Base-by-base conservation (phyloP, 768 basidiomycete species). In the Tricholoma hemisulphureum region DNA sequence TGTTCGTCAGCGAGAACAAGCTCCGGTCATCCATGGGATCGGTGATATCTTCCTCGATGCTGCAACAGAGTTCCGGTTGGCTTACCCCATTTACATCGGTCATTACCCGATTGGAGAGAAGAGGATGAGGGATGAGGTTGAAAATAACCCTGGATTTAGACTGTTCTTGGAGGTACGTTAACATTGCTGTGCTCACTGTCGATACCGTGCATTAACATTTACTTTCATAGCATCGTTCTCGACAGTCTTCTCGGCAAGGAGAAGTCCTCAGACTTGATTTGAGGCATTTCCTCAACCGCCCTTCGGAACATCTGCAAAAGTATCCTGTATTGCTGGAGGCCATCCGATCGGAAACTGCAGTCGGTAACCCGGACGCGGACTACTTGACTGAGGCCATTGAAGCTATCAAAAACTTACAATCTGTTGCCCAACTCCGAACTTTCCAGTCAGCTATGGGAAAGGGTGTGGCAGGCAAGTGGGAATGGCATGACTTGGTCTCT, bases 401-500 rank as follows among this genome's bases (percentile, higher is more conserved):
- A 50, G 87, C 92, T 0, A 93, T 98, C 69, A 87, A 87, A 66
- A 88, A 84, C 61, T 73, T 98, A 56, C 91, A 93, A 60, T 82
- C 83, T 5, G 82, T 93, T 4, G 88, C 91, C 1, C 91, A 93
- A 69, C 73, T 97, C 49, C 82, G 88, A 61, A 91, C 93, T 4
- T 98, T 95, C 84, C 95, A 98, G 69, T 81, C 85, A 39, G 89
- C 91, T 0, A 94, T 93, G 88, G 85, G 91, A 13, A 84, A 85
- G 64, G 94, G 93, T 4, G 77, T 83, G 2, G 84, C 88, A 2
- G 83, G 81, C 3, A 93, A 92, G 68, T 86, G 90, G 80, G 91
- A 95, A 62, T 98, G 95, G 95, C 85, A 92, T 67, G 91, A 95
- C 69, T 72, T 97, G 16, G 91, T 95, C 4, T 72, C 88, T 1